A percentile compares a stretch with the other conserved stretches of the same genome.
Conservation (phyloP, 2,329 filamentous ascomycete species). For the Phialophora chinensis region DNA sequence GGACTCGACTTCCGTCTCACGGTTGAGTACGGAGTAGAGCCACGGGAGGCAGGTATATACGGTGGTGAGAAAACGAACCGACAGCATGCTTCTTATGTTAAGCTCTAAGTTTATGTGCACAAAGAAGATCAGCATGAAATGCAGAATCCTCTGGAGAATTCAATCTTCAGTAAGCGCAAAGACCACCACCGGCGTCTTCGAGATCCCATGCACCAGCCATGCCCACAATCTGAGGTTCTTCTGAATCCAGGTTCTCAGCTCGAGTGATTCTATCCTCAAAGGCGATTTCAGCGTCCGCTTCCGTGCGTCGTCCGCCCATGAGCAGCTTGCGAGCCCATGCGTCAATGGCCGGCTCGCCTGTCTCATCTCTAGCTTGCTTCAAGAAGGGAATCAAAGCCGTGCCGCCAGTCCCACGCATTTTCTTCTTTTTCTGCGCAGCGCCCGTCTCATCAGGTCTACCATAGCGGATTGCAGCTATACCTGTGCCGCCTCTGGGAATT, state of each 20-base stretch:
- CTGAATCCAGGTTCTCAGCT: slow-evolving; percentile 53
- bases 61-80: background rate
- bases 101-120: background rate
- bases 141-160: background rate
- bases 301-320: slow-evolving; percentile 55
- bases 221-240: slow-evolving; percentile 65
- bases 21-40: background rate
- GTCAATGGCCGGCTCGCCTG: slow-evolving; percentile 84
- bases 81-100: background rate
- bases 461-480: slow-evolving; percentile 44
- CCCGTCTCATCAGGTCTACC: slow-evolving; percentile 40
- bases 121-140: background rate
- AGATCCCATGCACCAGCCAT: slow-evolving; percentile 88
- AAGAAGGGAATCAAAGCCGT: slow-evolving; percentile 94
- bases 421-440: slow-evolving; percentile 51
- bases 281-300: slow-evolving; percentile 55
- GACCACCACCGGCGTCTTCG: slow-evolving; percentile 74
- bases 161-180: slow-evolving; percentile 58
- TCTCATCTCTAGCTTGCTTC: slow-evolving; percentile 96
- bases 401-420: slow-evolving; percentile 86
- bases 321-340: slow-evolving; percentile 66
- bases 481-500: slow-evolving; percentile 34
- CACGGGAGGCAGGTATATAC: background rate
- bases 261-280: slow-evolving; percentile 36
- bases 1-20: background rate